These are phyloP conservation scores for Salisapilia sapeloensis DNA, from an alignment of 352 stramenopile species.

Conservation along the genomic window DNA sequence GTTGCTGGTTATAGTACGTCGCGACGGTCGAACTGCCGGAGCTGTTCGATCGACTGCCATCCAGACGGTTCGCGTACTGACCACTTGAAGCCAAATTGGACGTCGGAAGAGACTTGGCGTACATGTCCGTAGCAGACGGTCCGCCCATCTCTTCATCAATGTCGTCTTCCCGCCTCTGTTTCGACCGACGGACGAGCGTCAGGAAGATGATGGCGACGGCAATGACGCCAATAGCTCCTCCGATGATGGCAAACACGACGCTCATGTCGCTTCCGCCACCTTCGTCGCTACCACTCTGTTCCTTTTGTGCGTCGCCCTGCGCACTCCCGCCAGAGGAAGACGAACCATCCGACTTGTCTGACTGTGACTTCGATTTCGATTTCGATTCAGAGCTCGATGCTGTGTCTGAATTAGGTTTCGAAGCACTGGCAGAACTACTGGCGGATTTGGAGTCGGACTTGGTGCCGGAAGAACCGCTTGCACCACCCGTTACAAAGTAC, in stretches of 20 bases:
- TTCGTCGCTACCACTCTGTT: neutral
- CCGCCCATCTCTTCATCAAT: slow-evolving; percentile 9
- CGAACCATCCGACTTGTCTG: slow-evolving; percentile 2
- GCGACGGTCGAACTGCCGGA: slow-evolving; percentile 14
- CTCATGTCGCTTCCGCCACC: slow-evolving; percentile 31
- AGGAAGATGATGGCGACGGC: slow-evolving; percentile 63
- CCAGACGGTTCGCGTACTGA: slow-evolving; percentile 6
- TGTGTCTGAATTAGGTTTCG: too few species aligned
- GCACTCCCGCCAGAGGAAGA: slow-evolving; percentile 1
- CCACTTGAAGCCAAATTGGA: slow-evolving; percentile 7
- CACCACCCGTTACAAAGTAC: slow-evolving; percentile 2
- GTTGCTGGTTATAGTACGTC: slow-evolving; percentile 40
- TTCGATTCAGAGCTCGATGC: too few species aligned
- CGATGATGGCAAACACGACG: slow-evolving; percentile 61
- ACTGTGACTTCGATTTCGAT: too few species aligned
- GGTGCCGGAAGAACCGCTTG: slow-evolving; percentile 5
- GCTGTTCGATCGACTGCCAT: slow-evolving; percentile 1
- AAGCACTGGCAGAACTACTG: slow-evolving; percentile 3
- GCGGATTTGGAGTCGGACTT: slow-evolving; percentile 7
- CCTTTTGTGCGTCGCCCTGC: slow-evolving; percentile 1
- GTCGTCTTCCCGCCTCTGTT: slow-evolving; percentile 34
- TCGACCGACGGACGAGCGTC: slow-evolving; percentile 52
- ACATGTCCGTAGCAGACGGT: slow-evolving; percentile 1
- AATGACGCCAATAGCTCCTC: slow-evolving; percentile 60
- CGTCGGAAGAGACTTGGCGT: slow-evolving; percentile 5